Conservation (phyloP, 345 rosid genomes). For the Carallia brachiata region DNA sequence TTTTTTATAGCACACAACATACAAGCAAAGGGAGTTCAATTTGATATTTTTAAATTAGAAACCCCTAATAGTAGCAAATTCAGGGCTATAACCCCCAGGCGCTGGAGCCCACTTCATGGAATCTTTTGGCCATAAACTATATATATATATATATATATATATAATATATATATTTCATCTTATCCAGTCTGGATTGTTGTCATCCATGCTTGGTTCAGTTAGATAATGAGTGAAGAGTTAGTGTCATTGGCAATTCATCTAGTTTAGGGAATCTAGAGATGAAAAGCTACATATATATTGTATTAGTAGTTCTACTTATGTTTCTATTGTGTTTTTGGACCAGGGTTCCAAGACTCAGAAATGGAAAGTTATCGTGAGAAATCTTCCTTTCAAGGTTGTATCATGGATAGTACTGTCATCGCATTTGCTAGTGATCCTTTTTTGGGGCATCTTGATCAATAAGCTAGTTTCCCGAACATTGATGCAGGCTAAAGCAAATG, state of each 20-base stretch:
- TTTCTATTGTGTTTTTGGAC: conserved; percentile 21
- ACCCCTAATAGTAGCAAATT: too few species aligned
- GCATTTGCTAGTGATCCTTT: conserved; percentile 8
- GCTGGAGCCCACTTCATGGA: too few species aligned
- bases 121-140: too few species aligned
- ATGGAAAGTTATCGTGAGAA: conserved; percentile 90
- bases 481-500: conserved; percentile 66
- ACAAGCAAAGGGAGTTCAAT: too few species aligned
- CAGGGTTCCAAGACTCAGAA: conserved; percentile 97
- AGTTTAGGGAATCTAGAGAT: neutral
- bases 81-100: too few species aligned
- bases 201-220: too few species aligned
- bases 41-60: too few species aligned
- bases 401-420: conserved; percentile 9
- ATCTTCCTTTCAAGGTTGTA: conserved; percentile 87
- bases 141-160: too few species aligned
- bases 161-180: too few species aligned
- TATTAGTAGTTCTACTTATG: neutral
- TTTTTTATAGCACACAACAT: too few species aligned
- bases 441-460: conserved; percentile 7
- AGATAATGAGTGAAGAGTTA: neutral
- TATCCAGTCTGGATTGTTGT: too few species aligned
- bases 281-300: neutral
- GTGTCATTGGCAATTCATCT: neutral
- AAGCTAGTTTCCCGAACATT: conserved; percentile 11